These are phyloP conservation scores for Evernia prunastri DNA, from an alignment of 495 filamentous ascomycete species.

Conservation along the genomic window DNA sequence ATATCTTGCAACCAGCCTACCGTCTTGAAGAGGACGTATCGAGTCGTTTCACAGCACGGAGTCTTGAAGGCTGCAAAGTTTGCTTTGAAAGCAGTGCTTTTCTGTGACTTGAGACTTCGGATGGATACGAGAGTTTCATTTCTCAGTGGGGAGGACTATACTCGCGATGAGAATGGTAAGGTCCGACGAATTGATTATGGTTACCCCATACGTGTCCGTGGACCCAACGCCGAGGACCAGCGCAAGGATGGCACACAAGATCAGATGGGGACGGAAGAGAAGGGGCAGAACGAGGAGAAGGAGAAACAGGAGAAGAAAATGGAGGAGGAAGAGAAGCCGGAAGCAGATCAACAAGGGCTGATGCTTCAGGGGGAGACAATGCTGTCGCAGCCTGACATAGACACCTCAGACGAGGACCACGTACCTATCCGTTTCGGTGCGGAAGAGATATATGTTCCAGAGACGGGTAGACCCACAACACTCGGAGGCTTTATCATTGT, in stretches of 20 bases:
- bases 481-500: slow-evolving; percentile 3
- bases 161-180: not conserved
- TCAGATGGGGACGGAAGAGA: not conserved
- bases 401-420: not conserved
- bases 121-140: not conserved
- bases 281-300: not conserved
- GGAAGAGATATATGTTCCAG: slow-evolving; percentile 1
- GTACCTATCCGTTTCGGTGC: slow-evolving; percentile 1
- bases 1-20: not conserved
- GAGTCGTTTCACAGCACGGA: slow-evolving; percentile 1
- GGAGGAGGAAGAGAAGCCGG: not conserved
- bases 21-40: slow-evolving; percentile 3
- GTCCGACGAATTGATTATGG: not conserved
- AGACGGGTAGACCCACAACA: not conserved
- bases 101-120: slow-evolving; percentile 3
- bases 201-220: not conserved
- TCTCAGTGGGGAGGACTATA: slow-evolving; percentile 1
- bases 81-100: slow-evolving; percentile 6
- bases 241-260: not conserved
- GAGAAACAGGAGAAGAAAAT: not conserved
- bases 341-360: not conserved
- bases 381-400: not conserved
- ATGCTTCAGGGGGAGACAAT: not conserved
- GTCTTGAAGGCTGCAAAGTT: slow-evolving; percentile 8
- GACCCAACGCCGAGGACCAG: not conserved